Evolutionary conservation across 257 asterid genomes (phyloP).

Genomic region (Craterostigma plantagineum): DNA sequence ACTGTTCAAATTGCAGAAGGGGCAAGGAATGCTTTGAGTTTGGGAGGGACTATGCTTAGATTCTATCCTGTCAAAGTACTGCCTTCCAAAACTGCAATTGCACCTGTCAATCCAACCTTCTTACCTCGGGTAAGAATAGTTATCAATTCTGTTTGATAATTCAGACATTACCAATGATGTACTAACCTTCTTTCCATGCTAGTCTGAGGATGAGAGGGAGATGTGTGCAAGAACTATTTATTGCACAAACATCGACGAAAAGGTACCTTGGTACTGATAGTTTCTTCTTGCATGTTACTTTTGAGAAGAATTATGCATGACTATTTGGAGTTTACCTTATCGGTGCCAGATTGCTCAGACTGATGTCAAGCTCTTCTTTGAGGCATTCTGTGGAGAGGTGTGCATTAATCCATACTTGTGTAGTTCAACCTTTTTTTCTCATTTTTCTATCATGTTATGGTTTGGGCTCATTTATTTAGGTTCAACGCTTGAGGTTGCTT

Average conservation of each 20-base stretch:
- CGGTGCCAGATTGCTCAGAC: constrained; percentile 39
- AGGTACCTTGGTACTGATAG: constrained; percentile 21
- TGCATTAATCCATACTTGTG: not conserved
- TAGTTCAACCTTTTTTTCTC: not conserved
- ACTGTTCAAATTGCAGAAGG: constrained; percentile 30
- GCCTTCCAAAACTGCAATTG: constrained; percentile 73
- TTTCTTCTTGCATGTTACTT: constrained; percentile 6
- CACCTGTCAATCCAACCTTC: constrained; percentile 60
- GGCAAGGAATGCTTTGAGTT: constrained; percentile 51
- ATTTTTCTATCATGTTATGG: constrained; percentile 9
- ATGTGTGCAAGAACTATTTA: constrained; percentile 75
- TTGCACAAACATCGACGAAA: constrained; percentile 59
- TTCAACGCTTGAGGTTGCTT: constrained; percentile 84
- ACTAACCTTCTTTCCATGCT: constrained; percentile 11
- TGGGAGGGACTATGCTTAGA: constrained; percentile 68
- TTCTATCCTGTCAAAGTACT: constrained; percentile 57
- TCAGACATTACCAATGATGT: constrained; percentile 4
- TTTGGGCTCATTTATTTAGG: constrained; percentile 39
- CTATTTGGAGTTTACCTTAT: constrained; percentile 1
- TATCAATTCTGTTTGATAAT: not conserved
- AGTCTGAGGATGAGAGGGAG: constrained; percentile 84
- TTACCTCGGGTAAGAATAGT: constrained; percentile 41
- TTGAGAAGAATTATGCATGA: constrained; percentile 5
- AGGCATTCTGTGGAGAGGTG: constrained; percentile 45
- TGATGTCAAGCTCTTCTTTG: constrained; percentile 55